Conservation (phyloP, 2,329 filamentous ascomycete genomes). For the Phialophora chinensis region DNA sequence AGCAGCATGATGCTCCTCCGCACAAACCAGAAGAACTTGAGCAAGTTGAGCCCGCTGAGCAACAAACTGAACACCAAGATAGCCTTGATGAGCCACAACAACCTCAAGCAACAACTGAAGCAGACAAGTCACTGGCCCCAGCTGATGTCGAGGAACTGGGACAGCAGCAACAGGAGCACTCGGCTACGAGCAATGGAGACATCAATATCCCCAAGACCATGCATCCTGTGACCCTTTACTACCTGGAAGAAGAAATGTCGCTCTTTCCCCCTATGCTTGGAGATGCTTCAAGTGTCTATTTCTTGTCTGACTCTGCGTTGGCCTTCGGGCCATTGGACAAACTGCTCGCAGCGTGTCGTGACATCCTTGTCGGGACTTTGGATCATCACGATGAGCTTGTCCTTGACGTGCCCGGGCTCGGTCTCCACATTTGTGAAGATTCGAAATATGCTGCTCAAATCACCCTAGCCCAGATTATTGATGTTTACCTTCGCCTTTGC, state of each 20-base stretch:
- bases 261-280: slow-evolving; percentile 61
- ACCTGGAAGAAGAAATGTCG: slow-evolving; percentile 61
- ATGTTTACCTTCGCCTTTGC: slow-evolving; percentile 64
- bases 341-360: slow-evolving; percentile 63
- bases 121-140: not conserved
- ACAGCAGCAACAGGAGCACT: slow-evolving; percentile 17
- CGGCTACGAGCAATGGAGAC: slow-evolving; percentile 3
- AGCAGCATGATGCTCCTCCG: not conserved
- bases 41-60: not conserved
- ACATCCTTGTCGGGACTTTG: slow-evolving; percentile 59
- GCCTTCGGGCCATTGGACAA: slow-evolving; percentile 59
- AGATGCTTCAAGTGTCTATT: slow-evolving; percentile 61
- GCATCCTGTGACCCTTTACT: slow-evolving; percentile 61
- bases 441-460: slow-evolving; percentile 56
- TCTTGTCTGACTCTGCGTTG: slow-evolving; percentile 62
- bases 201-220: slow-evolving; percentile 29
- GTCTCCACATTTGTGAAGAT: slow-evolving; percentile 63
- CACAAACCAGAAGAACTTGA: not conserved
- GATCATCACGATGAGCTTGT: slow-evolving; percentile 63
- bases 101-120: not conserved
- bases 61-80: not conserved
- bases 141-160: not conserved
- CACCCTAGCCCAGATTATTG: slow-evolving; percentile 63
- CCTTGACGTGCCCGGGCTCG: slow-evolving; percentile 61
- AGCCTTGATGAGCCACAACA: not conserved